Base-by-base conservation (phyloP, 768 basidiomycete genomes). In the Lactifluus echinatus region DNA sequence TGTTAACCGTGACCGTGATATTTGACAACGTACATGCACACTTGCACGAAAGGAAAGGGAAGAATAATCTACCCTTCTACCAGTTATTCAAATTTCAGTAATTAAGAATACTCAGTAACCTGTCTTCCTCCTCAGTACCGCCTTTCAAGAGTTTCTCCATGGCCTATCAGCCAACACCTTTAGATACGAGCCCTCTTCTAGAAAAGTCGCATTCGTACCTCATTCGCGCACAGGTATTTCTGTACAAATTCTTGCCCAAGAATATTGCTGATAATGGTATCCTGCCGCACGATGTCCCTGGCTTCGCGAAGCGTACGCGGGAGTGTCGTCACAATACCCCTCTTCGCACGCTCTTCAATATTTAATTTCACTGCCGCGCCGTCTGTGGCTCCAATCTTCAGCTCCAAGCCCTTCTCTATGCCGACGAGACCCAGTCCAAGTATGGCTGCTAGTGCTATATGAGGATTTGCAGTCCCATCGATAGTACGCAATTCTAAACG, bases 391-490 rank as follows among this genome's bases (percentile, higher is more conserved):
- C 69, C 63, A 17, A 75, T 67, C 6, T 34, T 61, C 50, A 87
- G 72, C 53, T 67, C 61, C 24, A 63, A 61, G 21, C 68, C 63
- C 1, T 73, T 69, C 21, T 69, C 24, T 17, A 89, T 71, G 0
- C 83, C 86, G 0, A 68, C 61, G 28, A 77, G 58, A 0, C 85
- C 87, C 10, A 76, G 77, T 2, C 74, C 79, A 34, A 89, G 62
- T 6, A 87, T 61, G 0, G 72, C 77, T 0, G 84, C 79, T 7
- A 86, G 64, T 1, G 76, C 82, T 19, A 87, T 65, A 65, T 89
- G 77, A 2, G 79, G 81, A 65, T 78, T 83, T 0, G 83, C 76
- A 4, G 83, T 86, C 7, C 78, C 87, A 61, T 89, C 87, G 42
- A 84, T 56, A 12, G 74, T 71, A 58, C 75, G 76, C 44, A 85